Percentiles rank a stretch among this genome's conserved stretches.
Evolutionary conservation across 208 protist species (phyloP).

Genomic region (Acanthamoeba culbertsoni): DNA sequence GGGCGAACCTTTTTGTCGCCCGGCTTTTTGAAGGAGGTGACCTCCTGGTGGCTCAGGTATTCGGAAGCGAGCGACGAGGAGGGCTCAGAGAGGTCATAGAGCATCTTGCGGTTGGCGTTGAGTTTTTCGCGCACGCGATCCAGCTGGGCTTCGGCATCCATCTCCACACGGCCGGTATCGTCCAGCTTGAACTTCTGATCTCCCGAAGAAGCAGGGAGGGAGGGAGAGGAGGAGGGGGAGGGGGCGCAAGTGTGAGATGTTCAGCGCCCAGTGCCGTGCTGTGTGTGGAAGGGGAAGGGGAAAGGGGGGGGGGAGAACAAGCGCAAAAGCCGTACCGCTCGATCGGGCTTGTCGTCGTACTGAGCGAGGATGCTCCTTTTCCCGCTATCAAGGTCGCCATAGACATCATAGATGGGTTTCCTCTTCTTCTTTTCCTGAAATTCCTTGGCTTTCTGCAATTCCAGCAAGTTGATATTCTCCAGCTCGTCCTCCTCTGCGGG

Average conservation of each 20-base stretch:
- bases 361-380: conserved; percentile 57
- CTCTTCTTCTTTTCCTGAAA: conserved; percentile 50
- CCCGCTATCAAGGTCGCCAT: background rate
- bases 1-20: background rate
- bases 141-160: background rate
- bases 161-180: background rate
- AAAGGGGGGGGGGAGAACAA: background rate
- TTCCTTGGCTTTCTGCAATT: conserved; percentile 21
- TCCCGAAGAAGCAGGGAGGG: background rate
- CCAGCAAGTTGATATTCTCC: conserved; percentile 52
- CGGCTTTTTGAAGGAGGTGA: conserved; percentile 27
- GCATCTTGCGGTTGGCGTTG: conserved; percentile 19
- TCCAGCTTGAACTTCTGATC: conserved; percentile 7
- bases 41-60: background rate
- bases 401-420: conserved; percentile 65
- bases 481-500: conserved; percentile 30
- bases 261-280: no score
- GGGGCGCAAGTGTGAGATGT: background rate
- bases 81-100: conserved; percentile 6
- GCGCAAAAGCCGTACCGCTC: background rate
- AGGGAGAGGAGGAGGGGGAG: background rate
- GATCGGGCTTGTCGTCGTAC: conserved; percentile 47
- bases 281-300: background rate
- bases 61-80: background rate
- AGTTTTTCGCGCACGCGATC: conserved; percentile 3